Conservation (phyloP, 2,329 filamentous ascomycete species). For the Blastomyces silverae region DNA sequence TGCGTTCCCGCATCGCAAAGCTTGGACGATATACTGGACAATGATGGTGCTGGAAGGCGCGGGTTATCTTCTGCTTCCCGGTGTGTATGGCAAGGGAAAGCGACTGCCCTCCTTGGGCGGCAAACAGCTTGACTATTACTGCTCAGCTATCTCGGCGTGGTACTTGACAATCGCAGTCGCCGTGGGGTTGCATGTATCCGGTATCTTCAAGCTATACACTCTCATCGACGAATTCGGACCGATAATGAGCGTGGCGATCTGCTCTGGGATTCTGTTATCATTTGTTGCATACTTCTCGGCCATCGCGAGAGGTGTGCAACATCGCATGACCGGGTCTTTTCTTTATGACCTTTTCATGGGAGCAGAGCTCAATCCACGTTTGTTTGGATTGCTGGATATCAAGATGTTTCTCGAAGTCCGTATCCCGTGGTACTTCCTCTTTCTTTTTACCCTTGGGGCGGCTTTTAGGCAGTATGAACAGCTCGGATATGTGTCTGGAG, state of each 20-base stretch:
- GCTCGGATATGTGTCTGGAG: constrained; percentile 78
- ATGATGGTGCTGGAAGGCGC: constrained; percentile 79
- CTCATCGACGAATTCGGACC: constrained; percentile 92
- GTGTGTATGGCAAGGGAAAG: constrained; percentile 81
- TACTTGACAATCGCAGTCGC: constrained; percentile 73
- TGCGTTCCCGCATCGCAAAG: constrained; percentile 72
- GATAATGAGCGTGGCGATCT: constrained; percentile 82
- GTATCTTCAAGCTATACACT: constrained; percentile 80
- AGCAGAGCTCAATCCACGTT: constrained; percentile 74
- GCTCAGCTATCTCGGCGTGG: constrained; percentile 78
- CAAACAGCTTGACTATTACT: constrained; percentile 88
- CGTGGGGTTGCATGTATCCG: constrained; percentile 66
- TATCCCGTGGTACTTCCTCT: constrained; percentile 84
- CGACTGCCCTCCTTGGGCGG: constrained; percentile 72
- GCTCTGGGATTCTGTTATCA: constrained; percentile 80
- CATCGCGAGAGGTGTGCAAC: constrained; percentile 67
- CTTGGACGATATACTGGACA: constrained; percentile 90
- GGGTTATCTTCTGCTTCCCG: constrained; percentile 78
- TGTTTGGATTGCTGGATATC: constrained; percentile 78
- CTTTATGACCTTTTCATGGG: constrained; percentile 90
- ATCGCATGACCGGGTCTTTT: constrained; percentile 79
- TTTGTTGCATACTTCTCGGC: constrained; percentile 82
- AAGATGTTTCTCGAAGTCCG: constrained; percentile 96
- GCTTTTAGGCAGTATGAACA: constrained; percentile 74
- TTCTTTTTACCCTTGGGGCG: constrained; percentile 66